Evolutionary conservation across 73 alveolate genomes (phyloP).

Genomic region (Breviolum minutum): DNA sequence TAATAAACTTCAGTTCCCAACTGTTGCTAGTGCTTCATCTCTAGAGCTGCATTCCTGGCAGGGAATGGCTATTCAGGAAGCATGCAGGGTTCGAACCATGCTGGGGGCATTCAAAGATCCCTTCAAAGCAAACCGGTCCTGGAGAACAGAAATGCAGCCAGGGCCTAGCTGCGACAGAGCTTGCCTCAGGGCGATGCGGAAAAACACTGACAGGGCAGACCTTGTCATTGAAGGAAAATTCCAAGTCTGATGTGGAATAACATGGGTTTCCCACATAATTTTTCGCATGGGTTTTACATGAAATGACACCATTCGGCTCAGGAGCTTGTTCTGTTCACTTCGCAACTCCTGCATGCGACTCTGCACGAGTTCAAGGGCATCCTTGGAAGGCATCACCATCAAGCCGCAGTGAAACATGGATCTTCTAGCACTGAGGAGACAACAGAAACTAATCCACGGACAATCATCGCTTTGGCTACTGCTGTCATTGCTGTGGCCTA

Average conservation of each 20-base stretch:
- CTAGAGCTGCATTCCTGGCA: slow-evolving; percentile 62
- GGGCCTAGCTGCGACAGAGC: slow-evolving; percentile 60
- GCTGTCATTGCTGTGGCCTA: slow-evolving; percentile 90
- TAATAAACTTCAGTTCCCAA: not conserved
- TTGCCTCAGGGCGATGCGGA: not conserved
- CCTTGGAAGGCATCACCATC: not conserved
- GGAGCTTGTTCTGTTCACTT: slow-evolving; percentile 39
- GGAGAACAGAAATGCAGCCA: slow-evolving; percentile 58
- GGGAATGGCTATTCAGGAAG: not conserved
- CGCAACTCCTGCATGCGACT: slow-evolving; percentile 64
- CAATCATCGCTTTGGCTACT: slow-evolving; percentile 76
- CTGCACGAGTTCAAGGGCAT: slow-evolving; percentile 65
- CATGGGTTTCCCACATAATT: too few relatives aligned
- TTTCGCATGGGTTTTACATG: too few relatives aligned
- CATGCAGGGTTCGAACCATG: not conserved
- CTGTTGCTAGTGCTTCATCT: slow-evolving; percentile 81
- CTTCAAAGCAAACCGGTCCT: slow-evolving; percentile 15
- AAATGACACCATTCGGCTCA: not conserved
- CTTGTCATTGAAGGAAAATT: not conserved
- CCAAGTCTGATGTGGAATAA: not conserved
- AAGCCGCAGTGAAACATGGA: not conserved
- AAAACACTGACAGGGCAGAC: not conserved
- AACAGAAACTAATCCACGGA: slow-evolving; percentile 41
- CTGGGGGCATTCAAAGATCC: not conserved
- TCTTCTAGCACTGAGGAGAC: not conserved